Evolutionary conservation across 805 yeast genomes (phyloP).

Genomic region (Torulaspora maleeae): DNA sequence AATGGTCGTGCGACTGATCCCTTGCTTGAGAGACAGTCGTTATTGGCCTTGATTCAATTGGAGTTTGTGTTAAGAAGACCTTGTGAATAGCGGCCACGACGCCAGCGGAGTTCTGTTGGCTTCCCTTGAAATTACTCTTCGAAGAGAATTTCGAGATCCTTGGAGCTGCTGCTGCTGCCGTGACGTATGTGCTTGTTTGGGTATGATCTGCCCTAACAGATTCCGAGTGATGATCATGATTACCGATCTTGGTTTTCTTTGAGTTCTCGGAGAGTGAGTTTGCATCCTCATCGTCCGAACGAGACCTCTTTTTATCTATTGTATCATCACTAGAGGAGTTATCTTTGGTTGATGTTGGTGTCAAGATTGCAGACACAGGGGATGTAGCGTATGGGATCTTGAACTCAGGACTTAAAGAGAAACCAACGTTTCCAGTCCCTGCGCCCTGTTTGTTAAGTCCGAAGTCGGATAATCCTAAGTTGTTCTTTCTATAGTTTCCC

Average conservation of each 20-base stretch:
- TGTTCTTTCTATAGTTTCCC: slow-evolving; percentile 1
- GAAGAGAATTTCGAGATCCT: slow-evolving; percentile 56
- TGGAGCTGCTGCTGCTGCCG: slow-evolving; percentile 84
- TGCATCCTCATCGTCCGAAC: slow-evolving; percentile 1
- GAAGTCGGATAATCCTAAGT: neutral
- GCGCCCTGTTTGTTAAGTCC: slow-evolving; percentile 1
- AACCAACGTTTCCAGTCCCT: slow-evolving; percentile 12
- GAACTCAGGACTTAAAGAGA: slow-evolving; percentile 29
- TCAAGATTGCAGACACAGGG: slow-evolving; percentile 65
- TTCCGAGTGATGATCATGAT: neutral
- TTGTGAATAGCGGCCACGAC: slow-evolving; percentile 67
- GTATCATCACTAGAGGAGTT: neutral
- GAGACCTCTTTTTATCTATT: slow-evolving; percentile 8
- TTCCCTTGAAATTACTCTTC: slow-evolving; percentile 18
- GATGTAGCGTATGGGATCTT: slow-evolving; percentile 68
- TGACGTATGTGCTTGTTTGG: slow-evolving; percentile 36
- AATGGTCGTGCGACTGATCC: neutral
- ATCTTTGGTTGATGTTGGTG: slow-evolving; percentile 14
- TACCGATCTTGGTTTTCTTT: slow-evolving; percentile 3
- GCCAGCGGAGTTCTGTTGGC: slow-evolving; percentile 59
- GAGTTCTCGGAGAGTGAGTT: neutral
- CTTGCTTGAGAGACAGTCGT: neutral
- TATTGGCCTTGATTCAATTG: slow-evolving; percentile 18
- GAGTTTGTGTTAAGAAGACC: slow-evolving; percentile 28
- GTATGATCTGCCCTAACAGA: neutral